Evolutionary conservation across 2,329 filamentous ascomycete species (phyloP), one percentile per base, ranked within the genome.

Genomic region (Neocatenulostroma microsporum): DNA sequence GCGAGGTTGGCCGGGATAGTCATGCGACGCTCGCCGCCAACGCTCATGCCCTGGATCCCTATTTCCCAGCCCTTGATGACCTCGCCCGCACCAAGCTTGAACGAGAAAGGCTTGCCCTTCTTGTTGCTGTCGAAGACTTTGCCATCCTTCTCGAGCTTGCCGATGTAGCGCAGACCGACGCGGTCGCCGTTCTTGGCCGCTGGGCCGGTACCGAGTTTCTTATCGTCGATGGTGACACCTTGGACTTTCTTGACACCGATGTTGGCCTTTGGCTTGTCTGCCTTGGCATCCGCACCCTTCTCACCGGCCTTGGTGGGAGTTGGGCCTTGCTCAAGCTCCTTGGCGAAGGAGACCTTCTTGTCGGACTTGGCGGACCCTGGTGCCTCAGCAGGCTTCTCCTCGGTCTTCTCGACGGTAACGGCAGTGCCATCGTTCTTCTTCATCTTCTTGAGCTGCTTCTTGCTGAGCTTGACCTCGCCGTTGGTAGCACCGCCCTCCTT

Each of bases 31-130:
- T 98, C 93, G 55, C 86, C 87, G 57, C 91, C 91, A 51, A 88
- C 81, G 51, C 80, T 72, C 86, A 98, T 95, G 66, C 93, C 93
- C 51, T 76, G 73, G 53, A 98, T 72, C 67, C 91, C 91, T 48
- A 96, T 77, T 62, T 98, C 93, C 93, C 91, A 96, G 51, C 91
- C 91, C 76, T 94, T 91, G 72, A 98, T 98, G 56, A 98, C 93
- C 65, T 96, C 85, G 44, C 88, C 88, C 60, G 80, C 78, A 52
- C 91, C 93, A 44, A 93, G 79, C 73, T 89, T 94, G 78, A 96
- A 96, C 50, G 75, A 76, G 71, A 98, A 98, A 40, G 93, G 89
- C 72, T 94, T 88, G 56, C 91, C 91, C 72, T 93, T 95, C 76
- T 96, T 98, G 76, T 98, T 96, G 65, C 83, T 75, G 67, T 96